Evolutionary conservation across 2,329 filamentous ascomycete species (phyloP).

Genomic region (Ampelomyces quisqualis): DNA sequence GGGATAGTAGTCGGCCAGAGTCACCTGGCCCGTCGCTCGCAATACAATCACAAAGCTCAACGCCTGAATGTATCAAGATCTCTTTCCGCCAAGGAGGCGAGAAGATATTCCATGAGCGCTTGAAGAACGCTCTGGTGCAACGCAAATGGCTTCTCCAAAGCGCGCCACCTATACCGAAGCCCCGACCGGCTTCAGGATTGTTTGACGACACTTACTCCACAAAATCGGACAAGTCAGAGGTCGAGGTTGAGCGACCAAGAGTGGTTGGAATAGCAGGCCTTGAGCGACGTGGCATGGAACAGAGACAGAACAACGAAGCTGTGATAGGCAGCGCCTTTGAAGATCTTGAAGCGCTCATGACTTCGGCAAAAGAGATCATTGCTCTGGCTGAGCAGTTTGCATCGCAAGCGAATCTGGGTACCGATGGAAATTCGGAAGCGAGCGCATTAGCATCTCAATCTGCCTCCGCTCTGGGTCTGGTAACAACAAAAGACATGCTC

Average conservation of each 20-base stretch:
- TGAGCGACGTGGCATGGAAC: conserved; percentile 79
- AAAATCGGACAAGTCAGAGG: conserved; percentile 18
- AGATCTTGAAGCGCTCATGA: conserved; percentile 94
- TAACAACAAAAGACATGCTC: conserved; percentile 95
- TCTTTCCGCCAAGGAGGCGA: conserved; percentile 90
- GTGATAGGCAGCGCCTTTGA: conserved; percentile 94
- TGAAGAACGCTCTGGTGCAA: conserved; percentile 86
- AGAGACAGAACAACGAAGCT: conserved; percentile 88
- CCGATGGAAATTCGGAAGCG: conserved; percentile 64
- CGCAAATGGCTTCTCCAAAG: conserved; percentile 92
- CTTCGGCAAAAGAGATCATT: conserved; percentile 93
- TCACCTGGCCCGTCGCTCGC: conserved; percentile 74
- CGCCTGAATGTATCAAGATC: conserved; percentile 77
- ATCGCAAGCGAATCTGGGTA: conserved; percentile 61
- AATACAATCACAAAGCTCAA: conserved; percentile 56
- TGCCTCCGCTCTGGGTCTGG: conserved; percentile 77
- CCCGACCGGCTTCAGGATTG: conserved; percentile 44
- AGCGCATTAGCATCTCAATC: conserved; percentile 77
- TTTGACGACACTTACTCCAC: conserved; percentile 33
- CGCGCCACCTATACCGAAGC: conserved; percentile 80
- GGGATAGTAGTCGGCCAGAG: conserved; percentile 56
- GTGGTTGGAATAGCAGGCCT: conserved; percentile 88
- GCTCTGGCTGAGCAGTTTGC: conserved; percentile 88
- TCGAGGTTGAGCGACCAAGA: conserved; percentile 48
- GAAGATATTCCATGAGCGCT: conserved; percentile 82